A percentile compares a stretch with the other conserved stretches of the same genome.
Evolutionary conservation across 139 green algal genomes (phyloP).

Genomic region (Volvox africanus): DNA sequence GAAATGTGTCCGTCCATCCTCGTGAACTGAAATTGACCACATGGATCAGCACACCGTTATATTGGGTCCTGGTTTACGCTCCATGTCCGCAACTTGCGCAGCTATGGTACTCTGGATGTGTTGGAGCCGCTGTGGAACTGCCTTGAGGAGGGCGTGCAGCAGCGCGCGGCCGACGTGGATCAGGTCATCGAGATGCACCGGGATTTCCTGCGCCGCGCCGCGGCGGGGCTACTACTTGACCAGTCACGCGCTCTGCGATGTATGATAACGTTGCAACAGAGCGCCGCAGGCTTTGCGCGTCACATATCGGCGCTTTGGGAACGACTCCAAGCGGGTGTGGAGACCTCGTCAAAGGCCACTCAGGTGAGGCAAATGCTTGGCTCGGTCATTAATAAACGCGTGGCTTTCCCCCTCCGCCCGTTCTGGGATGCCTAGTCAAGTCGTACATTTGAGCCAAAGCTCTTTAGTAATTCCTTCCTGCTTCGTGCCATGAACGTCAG

Average conservation of each 20-base stretch:
- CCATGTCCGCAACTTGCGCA: slow-evolving; percentile 39
- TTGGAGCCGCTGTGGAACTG: slow-evolving; percentile 82
- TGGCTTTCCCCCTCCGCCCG: too few relatives aligned
- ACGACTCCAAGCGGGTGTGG: slow-evolving; percentile 27
- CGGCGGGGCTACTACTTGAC: slow-evolving; percentile 74
- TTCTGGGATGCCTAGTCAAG: too few relatives aligned
- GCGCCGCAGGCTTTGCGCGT: slow-evolving; percentile 37
- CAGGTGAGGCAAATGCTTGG: background rate
- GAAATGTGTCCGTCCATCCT: too few relatives aligned
- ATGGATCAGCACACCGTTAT: too few relatives aligned
- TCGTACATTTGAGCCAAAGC: too few relatives aligned
- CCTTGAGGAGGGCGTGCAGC: slow-evolving; percentile 69
- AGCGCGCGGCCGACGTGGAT: slow-evolving; percentile 72
- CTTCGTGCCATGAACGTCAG: background rate
- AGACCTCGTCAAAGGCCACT: slow-evolving; percentile 21
- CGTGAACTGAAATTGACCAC: too few relatives aligned
- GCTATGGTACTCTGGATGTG: slow-evolving; percentile 90
- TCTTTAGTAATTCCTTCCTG: too few relatives aligned
- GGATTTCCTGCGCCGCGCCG: slow-evolving; percentile 72
- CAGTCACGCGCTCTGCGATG: slow-evolving; percentile 23
- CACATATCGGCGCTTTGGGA: slow-evolving; percentile 48
- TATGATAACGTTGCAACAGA: slow-evolving; percentile 20
- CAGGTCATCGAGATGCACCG: slow-evolving; percentile 80
- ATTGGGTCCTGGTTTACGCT: too few relatives aligned
- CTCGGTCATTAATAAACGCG: too few relatives aligned